phyloP scores from a whole-genome alignment of 768 basidiomycete species.

The Trametes coccinea region DNA sequence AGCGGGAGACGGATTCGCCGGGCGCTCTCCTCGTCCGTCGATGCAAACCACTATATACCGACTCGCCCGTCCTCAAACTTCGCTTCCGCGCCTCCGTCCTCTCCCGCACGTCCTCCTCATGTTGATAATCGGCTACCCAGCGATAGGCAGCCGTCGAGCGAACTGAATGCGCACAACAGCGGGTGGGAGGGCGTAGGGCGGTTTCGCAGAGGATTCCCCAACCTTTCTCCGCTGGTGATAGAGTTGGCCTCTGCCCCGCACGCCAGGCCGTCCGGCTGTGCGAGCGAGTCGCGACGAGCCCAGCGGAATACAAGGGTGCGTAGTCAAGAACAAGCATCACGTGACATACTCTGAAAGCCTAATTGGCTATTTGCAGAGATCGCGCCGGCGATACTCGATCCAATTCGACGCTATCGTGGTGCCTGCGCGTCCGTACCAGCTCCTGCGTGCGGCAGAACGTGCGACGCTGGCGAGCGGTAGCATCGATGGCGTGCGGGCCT shows the following conservation, averaged over 20 bases:
- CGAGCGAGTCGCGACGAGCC: background rate
- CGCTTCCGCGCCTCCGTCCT: background rate
- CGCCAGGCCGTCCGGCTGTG: constrained; percentile 11
- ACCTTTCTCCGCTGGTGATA: constrained; percentile 20
- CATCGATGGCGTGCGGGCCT: constrained; percentile 13
- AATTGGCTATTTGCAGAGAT: constrained; percentile 21
- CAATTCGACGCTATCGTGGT: constrained; percentile 15
- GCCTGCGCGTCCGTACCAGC: constrained; percentile 6
- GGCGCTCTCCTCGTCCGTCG: background rate
- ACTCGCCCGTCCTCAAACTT: background rate
- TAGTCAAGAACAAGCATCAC: constrained; percentile 16
- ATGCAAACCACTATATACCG: background rate
- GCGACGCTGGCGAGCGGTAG: constrained; percentile 6
- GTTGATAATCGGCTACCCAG: constrained; percentile 18
- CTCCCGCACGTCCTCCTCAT: constrained; percentile 8
- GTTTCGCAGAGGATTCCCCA: constrained; percentile 24
- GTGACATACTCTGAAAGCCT: constrained; percentile 21
- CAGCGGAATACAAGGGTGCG: constrained; percentile 7
- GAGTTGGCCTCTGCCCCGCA: constrained; percentile 16
- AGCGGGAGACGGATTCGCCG: background rate
- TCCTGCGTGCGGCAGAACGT: constrained; percentile 10
- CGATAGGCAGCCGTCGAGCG: constrained; percentile 11
- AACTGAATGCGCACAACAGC: constrained; percentile 10
- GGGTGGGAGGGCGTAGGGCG: constrained; percentile 19
- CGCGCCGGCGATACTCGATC: constrained; percentile 11